A percentile compares a stretch with the other conserved stretches of the same genome.
These are phyloP conservation scores for Chrysanthemum makinoi DNA, from an alignment of 129 eudicot species.

Conservation along the genomic window DNA sequence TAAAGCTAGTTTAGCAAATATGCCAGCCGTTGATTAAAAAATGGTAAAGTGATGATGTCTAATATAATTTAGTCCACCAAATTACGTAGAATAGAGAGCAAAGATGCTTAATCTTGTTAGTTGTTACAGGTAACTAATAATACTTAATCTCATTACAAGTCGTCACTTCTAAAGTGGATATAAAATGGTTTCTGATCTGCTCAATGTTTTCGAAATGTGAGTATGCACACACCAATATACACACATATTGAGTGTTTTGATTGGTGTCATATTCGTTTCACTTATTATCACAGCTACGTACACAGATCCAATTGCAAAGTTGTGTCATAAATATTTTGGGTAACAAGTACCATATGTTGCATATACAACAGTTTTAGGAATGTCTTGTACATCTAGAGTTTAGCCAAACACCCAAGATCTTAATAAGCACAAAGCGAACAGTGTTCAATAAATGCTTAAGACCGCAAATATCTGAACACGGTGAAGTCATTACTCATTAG, in stretches of 20 bases:
- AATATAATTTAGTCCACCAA: neutral
- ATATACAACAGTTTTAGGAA: conserved; percentile 4
- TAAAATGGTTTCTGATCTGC: neutral
- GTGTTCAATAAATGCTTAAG: conserved; percentile 2
- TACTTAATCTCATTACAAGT: neutral
- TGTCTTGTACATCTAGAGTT: neutral
- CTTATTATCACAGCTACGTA: neutral
- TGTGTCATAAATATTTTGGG: neutral
- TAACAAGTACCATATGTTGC: conserved; percentile 5
- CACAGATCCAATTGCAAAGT: conserved; percentile 1
- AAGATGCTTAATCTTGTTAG: neutral
- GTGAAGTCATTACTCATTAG: neutral
- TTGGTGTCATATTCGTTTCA: conserved; percentile 3
- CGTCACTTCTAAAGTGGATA: neutral
- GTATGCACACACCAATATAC: neutral
- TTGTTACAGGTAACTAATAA: neutral
- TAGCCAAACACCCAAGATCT: neutral
- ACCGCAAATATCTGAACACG: neutral
- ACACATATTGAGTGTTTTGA: neutral
- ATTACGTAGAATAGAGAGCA: conserved; percentile 10
- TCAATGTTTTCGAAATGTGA: neutral
- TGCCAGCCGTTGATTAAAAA: neutral
- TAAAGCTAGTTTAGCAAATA: neutral
- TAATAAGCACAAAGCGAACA: neutral
- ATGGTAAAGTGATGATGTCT: conserved; percentile 1